Percentiles rank a stretch among this genome's conserved stretches.
These are phyloP conservation scores for Diplocarpon rosae DNA, from an alignment of 2,329 filamentous ascomycete genomes.

Conservation along the genomic window DNA sequence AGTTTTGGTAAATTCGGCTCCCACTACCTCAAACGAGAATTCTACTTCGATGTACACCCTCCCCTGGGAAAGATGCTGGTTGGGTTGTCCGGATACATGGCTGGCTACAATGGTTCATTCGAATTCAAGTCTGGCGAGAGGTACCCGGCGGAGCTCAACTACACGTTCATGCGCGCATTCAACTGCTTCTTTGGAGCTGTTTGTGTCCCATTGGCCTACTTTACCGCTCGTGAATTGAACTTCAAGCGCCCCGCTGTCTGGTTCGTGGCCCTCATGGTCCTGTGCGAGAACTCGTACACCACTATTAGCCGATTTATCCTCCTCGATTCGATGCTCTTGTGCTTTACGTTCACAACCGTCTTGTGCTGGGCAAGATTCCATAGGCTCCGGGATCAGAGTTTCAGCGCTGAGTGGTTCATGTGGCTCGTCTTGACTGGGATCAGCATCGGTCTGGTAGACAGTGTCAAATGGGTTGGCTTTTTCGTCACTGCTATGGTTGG, in stretches of 20 bases:
- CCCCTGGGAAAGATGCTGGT: slow-evolving; percentile 98
- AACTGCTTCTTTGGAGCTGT: slow-evolving; percentile 90
- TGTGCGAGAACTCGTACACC: slow-evolving; percentile 98
- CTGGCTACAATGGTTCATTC: slow-evolving; percentile 97
- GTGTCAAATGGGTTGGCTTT: slow-evolving; percentile 95
- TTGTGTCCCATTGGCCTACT: slow-evolving; percentile 90
- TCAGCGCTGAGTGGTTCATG: slow-evolving; percentile 83
- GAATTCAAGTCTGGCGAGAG: slow-evolving; percentile 98
- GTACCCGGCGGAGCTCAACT: slow-evolving; percentile 89
- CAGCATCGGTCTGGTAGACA: slow-evolving; percentile 95
- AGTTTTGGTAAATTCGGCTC: slow-evolving; percentile 97
- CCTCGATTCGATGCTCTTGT: slow-evolving; percentile 95
- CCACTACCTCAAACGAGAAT: slow-evolving; percentile 97
- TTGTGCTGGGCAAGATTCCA: slow-evolving; percentile 98
- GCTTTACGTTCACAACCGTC: slow-evolving; percentile 95
- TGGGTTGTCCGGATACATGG: slow-evolving; percentile 87
- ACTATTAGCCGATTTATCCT: slow-evolving; percentile 98
- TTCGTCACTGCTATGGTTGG: slow-evolving; percentile 94
- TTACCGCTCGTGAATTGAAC: slow-evolving; percentile 81
- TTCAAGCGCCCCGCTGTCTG: slow-evolving; percentile 81
- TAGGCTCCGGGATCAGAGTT: slow-evolving; percentile 72
- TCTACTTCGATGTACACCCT: slow-evolving; percentile 96
- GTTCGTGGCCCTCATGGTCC: slow-evolving; percentile 91
- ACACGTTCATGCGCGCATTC: slow-evolving; percentile 97
- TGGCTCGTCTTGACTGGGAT: slow-evolving; percentile 92